Evolutionary conservation across 805 yeast genomes (phyloP), one percentile per base, ranked within the genome.

Genomic region (Metschnikowia hibisci): DNA sequence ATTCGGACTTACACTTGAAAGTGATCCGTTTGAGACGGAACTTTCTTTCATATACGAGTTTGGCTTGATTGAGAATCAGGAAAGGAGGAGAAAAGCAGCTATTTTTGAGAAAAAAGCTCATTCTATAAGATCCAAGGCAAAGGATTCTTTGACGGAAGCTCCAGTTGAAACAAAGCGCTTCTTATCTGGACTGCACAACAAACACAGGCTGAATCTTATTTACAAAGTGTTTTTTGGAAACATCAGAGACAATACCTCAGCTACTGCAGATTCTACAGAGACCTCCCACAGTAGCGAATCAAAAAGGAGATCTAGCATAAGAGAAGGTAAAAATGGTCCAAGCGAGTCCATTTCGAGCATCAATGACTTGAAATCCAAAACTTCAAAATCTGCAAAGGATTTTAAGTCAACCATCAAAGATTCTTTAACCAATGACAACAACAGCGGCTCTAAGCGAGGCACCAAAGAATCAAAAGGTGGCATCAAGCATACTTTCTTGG

Each of bases 1-100:
- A 32, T 70, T 87, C 48, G 69, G 83, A 4, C 64, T 89, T 30
- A 73, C 83, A 18, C 71, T 89, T 49, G 96, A 87, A 43, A 95
- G 87, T 60, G 97, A 91, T 62, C 91, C 95, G 6, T 89, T 90
- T 60, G 98, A 91, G 61, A 70, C 81, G 6, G 82, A 87, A 53
- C 64, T 90, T 36, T 75, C 78, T 16, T 68, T 78, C 55, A 77
- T 83, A 22, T 81, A 75, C 54, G 82, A 82, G 52, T 69, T 84
- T 9, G 95, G 95, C 1, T 39, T 64, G 15, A 45, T 71, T n/a
- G 91, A 82, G 52, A 95, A 87, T 57, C 71, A 68, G 50, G 66
- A 71, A 40, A 70, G 96, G 47, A 39, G 77, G 10, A 77, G 76
- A 18, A 81, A 84, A 36, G 40, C 51, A 32, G 60, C 68, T 5